phyloP scores from a whole-genome alignment of 768 basidiomycete species.

The Mycena alexandri region DNA sequence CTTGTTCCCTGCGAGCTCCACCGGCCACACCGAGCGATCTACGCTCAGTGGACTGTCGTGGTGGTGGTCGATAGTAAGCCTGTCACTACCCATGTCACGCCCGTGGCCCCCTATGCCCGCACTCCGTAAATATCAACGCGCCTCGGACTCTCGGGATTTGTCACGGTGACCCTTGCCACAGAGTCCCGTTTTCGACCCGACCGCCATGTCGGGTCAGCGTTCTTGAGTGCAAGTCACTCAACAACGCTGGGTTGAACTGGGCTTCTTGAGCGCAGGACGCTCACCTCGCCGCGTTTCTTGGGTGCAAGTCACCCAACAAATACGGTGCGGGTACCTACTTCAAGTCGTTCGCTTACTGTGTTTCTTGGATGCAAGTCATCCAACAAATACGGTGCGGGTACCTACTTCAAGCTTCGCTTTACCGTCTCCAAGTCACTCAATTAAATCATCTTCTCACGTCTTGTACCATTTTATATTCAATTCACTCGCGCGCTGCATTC shows the following conservation, averaged over 20 bases:
- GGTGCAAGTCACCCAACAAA: not conserved
- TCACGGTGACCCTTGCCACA: not conserved
- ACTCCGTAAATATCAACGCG: too few species aligned
- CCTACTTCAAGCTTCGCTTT: not conserved
- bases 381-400: not conserved
- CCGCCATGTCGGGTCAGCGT: not conserved
- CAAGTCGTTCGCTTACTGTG: not conserved
- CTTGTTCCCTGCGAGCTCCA: too few species aligned
- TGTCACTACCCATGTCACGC: too few species aligned
- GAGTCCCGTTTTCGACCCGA: not conserved
- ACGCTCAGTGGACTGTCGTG: too few species aligned
- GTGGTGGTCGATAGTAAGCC: too few species aligned
- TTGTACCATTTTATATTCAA: not conserved
- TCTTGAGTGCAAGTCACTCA: not conserved
- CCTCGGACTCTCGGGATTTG: too few species aligned
- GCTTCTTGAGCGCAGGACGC: not conserved
- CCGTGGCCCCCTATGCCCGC: too few species aligned
- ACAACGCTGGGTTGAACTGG: not conserved
- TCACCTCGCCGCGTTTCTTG: not conserved
- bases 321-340: not conserved
- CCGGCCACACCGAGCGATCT: too few species aligned
- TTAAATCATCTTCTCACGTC: not conserved
- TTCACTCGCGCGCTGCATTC: not conserved
- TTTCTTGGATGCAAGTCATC: slow-evolving; percentile 10
- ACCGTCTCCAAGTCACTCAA: not conserved